Base-by-base conservation (phyloP, 1,139 yeast species). In the Scheffersomyces segobiensis region DNA sequence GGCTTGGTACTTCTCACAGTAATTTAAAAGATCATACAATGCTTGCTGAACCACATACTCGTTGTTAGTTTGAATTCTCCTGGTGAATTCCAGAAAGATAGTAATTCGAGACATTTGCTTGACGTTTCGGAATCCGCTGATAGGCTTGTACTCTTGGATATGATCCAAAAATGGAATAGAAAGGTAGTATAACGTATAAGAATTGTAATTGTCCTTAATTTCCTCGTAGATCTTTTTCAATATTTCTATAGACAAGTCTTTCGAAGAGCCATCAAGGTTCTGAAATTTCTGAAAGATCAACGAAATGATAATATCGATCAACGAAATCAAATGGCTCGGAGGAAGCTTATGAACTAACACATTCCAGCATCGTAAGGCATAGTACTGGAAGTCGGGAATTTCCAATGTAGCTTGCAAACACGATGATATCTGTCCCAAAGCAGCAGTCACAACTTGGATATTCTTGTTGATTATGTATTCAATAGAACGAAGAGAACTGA, bases 341-440 rank as follows among this genome's bases (percentile, higher is more conserved):
- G 78, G 80, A 24, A 89, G 71, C 17, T 77, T 79, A 21, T 78
- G 77, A 22, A 85, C 85, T 59, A 89, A 78, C 24, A 74, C 78
- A 65, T 77, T 78, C 89, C 97, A 89, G 57, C 96, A 89, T 52
- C 80, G 77, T 56, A 95, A 75, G 0, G 96, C 87, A 48, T 83
- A 82, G 20, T 77, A 77, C 61, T 89, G 88, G 26, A 93, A 81
- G 42, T 85, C 87, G 0, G 81, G 74, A 22, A 82, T 83, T 50
- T 88, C 93, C 46, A 93, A 73, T 0, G 96, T 89, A 0, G 95
- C 87, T 67, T 93, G 98, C 20, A 96, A 75, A 65, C 97, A 90
- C 0, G 97, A 89, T 59, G 93, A 88, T 5, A 96, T 84, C 69
- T 95, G 99, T 0, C 98, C 97, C 47, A 93, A 76, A 0, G 96